Evolutionary conservation across 2,329 filamentous ascomycete genomes (phyloP).

Genomic region (Neoascochyta sp.): DNA sequence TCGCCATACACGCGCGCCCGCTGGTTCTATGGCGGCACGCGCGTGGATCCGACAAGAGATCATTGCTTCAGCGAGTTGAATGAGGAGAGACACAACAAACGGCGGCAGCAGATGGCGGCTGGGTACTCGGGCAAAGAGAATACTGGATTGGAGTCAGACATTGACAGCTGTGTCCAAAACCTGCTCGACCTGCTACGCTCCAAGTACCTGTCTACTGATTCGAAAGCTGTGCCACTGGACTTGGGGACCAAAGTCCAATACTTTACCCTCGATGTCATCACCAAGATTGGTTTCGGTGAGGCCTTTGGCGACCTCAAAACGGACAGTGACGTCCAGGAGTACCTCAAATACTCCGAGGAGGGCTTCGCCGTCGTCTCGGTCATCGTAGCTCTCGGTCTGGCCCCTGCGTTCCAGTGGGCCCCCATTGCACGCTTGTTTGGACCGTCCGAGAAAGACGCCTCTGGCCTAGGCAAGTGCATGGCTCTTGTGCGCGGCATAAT

Average conservation of each 20-base stretch:
- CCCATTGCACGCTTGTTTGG: constrained; percentile 19
- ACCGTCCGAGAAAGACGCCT: constrained; percentile 31
- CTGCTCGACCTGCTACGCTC: constrained; percentile 47
- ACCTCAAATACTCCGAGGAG: constrained; percentile 44
- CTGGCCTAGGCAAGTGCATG: constrained; percentile 23
- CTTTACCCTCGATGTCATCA: constrained; percentile 55
- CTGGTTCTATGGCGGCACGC: constrained; percentile 33
- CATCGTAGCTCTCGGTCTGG: constrained; percentile 9
- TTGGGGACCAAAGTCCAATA: constrained; percentile 48
- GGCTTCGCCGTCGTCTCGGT: constrained; percentile 8
- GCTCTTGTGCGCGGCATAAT: constrained; percentile 15
- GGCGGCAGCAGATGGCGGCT: constrained; percentile 47
- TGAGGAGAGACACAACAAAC: constrained; percentile 43
- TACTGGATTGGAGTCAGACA: constrained; percentile 45
- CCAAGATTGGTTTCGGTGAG: constrained; percentile 49
- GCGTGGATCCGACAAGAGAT: constrained; percentile 50
- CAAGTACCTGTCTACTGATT: constrained; percentile 38
- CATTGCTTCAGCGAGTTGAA: constrained; percentile 51
- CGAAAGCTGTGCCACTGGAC: constrained; percentile 37
- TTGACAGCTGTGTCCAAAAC: constrained; percentile 47
- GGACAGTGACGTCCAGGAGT: constrained; percentile 46
- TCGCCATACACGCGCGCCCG: constrained; percentile 39
- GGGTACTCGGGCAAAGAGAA: constrained; percentile 55
- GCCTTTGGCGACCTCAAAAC: constrained; percentile 50
- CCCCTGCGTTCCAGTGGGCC: constrained; percentile 13